phyloP scores from a whole-genome alignment of 2,329 filamentous ascomycete species.

The Penicillium sp. region DNA sequence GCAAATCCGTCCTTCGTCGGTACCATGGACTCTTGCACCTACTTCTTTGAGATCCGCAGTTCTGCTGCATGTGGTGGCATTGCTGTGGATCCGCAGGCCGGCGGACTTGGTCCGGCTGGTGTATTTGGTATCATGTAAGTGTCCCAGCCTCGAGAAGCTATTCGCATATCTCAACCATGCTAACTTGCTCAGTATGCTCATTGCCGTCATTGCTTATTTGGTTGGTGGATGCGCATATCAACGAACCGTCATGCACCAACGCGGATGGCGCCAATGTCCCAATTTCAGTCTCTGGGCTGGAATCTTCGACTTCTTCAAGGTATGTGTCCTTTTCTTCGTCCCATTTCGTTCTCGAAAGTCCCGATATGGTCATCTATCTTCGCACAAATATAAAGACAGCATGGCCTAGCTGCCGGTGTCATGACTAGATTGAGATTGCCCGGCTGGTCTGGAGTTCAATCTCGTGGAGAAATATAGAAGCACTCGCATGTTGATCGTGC shows the following conservation, averaged over 20 bases:
- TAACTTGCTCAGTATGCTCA: constrained; percentile 43
- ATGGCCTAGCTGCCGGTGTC: constrained; percentile 28
- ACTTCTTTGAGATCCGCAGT: constrained; percentile 90
- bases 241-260: constrained; percentile 84
- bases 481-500: background rate
- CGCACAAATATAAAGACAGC: constrained; percentile 21
- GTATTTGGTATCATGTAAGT: constrained; percentile 84
- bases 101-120: constrained; percentile 61
- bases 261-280: constrained; percentile 90
- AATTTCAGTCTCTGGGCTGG: constrained; percentile 92
- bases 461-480: constrained; percentile 5
- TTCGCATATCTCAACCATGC: background rate
- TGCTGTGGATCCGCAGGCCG: constrained; percentile 49
- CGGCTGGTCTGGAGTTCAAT: constrained; percentile 22
- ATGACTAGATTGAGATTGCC: constrained; percentile 32
- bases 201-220: constrained; percentile 79
- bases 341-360: constrained; percentile 29
- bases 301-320: constrained; percentile 76
- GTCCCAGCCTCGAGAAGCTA: constrained; percentile 13
- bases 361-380: constrained; percentile 18
- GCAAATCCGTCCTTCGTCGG: constrained; percentile 79
- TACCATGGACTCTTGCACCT: constrained; percentile 84
- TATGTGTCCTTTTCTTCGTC: constrained; percentile 49
- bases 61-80: constrained; percentile 74
- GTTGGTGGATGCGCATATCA: constrained; percentile 94